A percentile compares a stretch with the other conserved stretches of the same genome.
These are phyloP conservation scores for Eimeria zaria DNA, from an alignment of 169 alveolate genomes.

Conservation along the genomic window DNA sequence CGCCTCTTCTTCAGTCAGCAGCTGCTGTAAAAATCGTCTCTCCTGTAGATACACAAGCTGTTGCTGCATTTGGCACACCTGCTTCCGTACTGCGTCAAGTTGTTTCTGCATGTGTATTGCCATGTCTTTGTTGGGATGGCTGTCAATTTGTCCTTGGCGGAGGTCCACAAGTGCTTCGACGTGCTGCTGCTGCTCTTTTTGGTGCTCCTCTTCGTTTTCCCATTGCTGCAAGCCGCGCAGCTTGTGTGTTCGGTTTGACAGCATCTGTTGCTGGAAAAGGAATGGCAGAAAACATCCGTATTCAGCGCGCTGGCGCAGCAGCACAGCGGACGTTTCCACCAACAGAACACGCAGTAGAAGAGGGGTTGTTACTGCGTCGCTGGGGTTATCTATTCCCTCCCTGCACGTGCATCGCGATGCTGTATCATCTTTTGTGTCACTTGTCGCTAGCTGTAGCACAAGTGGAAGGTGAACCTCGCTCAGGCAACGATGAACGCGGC, in stretches of 20 bases:
- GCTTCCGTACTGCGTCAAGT: conserved; percentile 49
- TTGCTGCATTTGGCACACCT: conserved; percentile 56
- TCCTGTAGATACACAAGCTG: conserved; percentile 47
- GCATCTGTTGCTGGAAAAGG: conserved; percentile 73
- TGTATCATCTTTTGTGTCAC: neutral
- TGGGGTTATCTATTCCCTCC: neutral
- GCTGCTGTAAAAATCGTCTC: conserved; percentile 31
- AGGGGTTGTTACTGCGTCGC: conserved; percentile 31
- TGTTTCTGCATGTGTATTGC: conserved; percentile 35
- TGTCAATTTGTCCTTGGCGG: conserved; percentile 29
- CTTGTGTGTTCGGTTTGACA: conserved; percentile 35
- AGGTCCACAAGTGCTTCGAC: conserved; percentile 52
- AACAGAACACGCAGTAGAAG: conserved; percentile 14
- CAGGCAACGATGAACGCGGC: conserved; percentile 17
- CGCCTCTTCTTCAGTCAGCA: conserved; percentile 32
- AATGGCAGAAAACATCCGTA: conserved; percentile 51
- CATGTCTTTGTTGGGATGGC: neutral
- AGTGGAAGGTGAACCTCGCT: conserved; percentile 68
- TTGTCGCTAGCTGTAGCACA: conserved; percentile 24
- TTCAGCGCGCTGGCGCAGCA: conserved; percentile 67
- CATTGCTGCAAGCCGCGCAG: conserved; percentile 58
- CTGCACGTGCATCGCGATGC: conserved; percentile 13
- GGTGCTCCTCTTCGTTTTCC: conserved; percentile 23
- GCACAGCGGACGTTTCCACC: conserved; percentile 51
- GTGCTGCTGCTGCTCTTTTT: conserved; percentile 57